Evolutionary conservation across 345 rosid genomes (phyloP).

Genomic region (Pistacia atlantica): DNA sequence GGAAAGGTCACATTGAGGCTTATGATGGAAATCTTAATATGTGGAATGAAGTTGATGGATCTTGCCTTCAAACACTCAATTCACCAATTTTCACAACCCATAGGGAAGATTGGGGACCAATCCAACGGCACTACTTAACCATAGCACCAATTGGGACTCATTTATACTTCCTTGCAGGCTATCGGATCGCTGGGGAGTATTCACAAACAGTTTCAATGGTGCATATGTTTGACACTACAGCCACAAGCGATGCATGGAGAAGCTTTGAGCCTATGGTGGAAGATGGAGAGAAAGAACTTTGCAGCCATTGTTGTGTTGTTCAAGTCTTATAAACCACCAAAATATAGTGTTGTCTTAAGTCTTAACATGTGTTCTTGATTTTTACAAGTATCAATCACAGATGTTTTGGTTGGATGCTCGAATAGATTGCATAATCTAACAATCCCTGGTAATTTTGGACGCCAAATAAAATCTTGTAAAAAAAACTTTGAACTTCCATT

Average conservation of each 20-base stretch:
- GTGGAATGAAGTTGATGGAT: slow-evolving; percentile 56
- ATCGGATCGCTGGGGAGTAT: slow-evolving; percentile 31
- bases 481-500: not conserved
- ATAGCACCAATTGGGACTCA: slow-evolving; percentile 52
- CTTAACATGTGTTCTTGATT: no score
- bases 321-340: slow-evolving; percentile 12
- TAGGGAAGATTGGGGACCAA: slow-evolving; percentile 22
- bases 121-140: slow-evolving; percentile 39
- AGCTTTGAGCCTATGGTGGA: slow-evolving; percentile 39
- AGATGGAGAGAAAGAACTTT: slow-evolving; percentile 47
- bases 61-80: slow-evolving; percentile 28
- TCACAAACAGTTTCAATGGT: slow-evolving; percentile 35
- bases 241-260: slow-evolving; percentile 39
- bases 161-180: slow-evolving; percentile 48
- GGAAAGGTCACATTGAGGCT: slow-evolving; percentile 62
- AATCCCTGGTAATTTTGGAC: not conserved
- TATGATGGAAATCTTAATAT: slow-evolving; percentile 46
- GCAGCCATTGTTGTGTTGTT: slow-evolving; percentile 57
- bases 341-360: no score
- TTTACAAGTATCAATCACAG: no score
- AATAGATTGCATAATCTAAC: not conserved
- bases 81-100: slow-evolving; percentile 19
- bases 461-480: not conserved
- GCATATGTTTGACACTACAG: slow-evolving; percentile 41
- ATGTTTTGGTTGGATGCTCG: not conserved